A percentile compares a stretch with the other conserved stretches of the same genome.
These are phyloP conservation scores for Cylindrodendrum hubeiense DNA, from an alignment of 2,329 filamentous ascomycete species.

Conservation along the genomic window DNA sequence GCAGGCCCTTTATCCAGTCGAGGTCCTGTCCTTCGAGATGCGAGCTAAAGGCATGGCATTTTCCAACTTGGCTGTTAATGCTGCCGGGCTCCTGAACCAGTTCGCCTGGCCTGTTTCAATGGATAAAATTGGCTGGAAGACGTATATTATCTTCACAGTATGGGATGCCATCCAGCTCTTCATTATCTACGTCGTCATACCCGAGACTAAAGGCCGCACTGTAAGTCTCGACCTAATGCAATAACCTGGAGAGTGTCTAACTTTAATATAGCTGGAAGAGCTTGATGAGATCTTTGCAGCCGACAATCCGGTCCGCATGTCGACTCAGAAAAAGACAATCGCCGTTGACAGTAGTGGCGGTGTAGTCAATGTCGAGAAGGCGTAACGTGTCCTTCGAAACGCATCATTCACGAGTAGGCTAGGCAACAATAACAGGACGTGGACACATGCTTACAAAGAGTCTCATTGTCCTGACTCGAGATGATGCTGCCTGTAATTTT, in stretches of 20 bases:
- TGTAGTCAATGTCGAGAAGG: conserved; percentile 47
- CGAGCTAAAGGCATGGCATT: conserved; percentile 67
- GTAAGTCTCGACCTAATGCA: conserved; percentile 30
- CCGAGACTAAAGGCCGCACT: conserved; percentile 57
- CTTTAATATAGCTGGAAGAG: conserved; percentile 67
- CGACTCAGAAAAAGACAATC: conserved; percentile 56
- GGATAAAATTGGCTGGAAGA: conserved; percentile 63
- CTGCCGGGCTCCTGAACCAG: conserved; percentile 59
- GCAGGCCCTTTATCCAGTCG: conserved; percentile 60
- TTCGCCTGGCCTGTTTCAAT: conserved; percentile 60
- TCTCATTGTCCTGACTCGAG: too few relatives aligned
- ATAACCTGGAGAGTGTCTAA: too few relatives aligned
- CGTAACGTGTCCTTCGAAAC: too few relatives aligned
- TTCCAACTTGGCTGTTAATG: conserved; percentile 56
- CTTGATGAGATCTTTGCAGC: conserved; percentile 62
- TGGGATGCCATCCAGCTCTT: conserved; percentile 52
- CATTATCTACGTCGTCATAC: conserved; percentile 43
- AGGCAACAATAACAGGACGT: too few relatives aligned
- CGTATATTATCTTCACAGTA: conserved; percentile 62
- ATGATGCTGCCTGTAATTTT: too few relatives aligned
- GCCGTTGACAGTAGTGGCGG: conserved; percentile 49
- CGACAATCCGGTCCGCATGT: conserved; percentile 58
- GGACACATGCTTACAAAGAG: too few relatives aligned
- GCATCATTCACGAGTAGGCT: too few relatives aligned
- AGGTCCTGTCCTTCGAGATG: conserved; percentile 65